These are phyloP conservation scores for Apiotrichum mycotoxinovorans DNA, from an alignment of 1,284 basidiomycete genomes.

Conservation along the genomic window DNA sequence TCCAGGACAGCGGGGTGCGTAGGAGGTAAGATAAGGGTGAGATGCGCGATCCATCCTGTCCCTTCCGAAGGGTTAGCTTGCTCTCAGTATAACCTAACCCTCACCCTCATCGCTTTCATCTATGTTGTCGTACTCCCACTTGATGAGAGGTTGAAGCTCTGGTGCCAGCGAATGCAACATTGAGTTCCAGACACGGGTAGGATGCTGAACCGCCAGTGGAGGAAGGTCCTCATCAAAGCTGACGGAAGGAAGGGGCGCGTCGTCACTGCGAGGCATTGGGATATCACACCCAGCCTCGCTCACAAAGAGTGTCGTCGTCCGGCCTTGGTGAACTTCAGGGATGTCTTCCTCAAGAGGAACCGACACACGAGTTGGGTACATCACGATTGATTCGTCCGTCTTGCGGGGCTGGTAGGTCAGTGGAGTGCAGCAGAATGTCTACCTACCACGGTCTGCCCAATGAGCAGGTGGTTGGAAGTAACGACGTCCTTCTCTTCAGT, in stretches of 20 bases:
- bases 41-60: constrained; percentile 14
- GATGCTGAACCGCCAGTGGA: constrained; percentile 33
- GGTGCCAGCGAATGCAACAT: constrained; percentile 29
- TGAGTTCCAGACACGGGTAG: constrained; percentile 38
- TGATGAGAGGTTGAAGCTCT: constrained; percentile 31
- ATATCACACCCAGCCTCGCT: constrained; percentile 10
- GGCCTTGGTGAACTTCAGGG: not conserved
- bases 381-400: not conserved
- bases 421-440: not conserved
- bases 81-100: too few relatives aligned
- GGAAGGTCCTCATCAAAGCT: constrained; percentile 24
- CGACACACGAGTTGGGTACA: not conserved
- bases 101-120: not conserved
- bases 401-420: not conserved
- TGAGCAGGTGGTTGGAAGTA: not conserved
- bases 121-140: constrained; percentile 32
- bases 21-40: constrained; percentile 34
- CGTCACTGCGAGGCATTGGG: constrained; percentile 10
- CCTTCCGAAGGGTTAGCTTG: constrained; percentile 9
- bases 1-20: constrained; percentile 26
- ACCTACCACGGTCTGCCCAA: not conserved
- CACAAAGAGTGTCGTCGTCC: not conserved
- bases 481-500: not conserved
- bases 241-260: not conserved
- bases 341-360: not conserved